Evolutionary conservation across 352 stramenopile genomes (phyloP).

Genomic region (Phytophthora pluvialis): DNA sequence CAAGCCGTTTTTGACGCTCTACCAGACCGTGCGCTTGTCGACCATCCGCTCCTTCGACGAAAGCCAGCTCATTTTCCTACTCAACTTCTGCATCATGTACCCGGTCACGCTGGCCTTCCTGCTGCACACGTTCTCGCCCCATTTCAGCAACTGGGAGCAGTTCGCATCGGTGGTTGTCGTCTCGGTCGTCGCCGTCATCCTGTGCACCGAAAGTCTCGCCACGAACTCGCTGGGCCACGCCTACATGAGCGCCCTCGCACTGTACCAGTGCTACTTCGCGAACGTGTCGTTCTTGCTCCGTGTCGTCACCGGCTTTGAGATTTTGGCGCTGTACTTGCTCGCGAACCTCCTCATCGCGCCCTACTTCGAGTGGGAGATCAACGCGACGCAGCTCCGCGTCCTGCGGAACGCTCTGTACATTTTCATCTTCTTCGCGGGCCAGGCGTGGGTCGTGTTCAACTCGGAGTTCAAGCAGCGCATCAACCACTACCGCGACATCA

Average conservation of each 20-base stretch:
- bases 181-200: conserved; percentile 59
- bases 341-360: conserved; percentile 68
- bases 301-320: conserved; percentile 58
- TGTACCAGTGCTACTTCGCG: conserved; percentile 88
- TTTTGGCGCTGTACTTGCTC: conserved; percentile 68
- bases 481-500: conserved; percentile 87
- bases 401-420: conserved; percentile 82
- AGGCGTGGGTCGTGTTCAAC: conserved; percentile 88
- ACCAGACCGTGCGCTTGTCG: conserved; percentile 60
- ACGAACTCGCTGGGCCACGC: conserved; percentile 76
- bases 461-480: conserved; percentile 90
- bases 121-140: conserved; percentile 73
- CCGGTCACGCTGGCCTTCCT: conserved; percentile 63
- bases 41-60: conserved; percentile 55
- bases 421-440: conserved; percentile 79
- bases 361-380: conserved; percentile 41
- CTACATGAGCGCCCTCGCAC: conserved; percentile 78
- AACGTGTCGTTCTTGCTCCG: conserved; percentile 82
- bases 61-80: conserved; percentile 71
- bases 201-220: conserved; percentile 70
- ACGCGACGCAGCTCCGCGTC: conserved; percentile 58
- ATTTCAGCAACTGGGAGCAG: conserved; percentile 71
- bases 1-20: conserved; percentile 83
- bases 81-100: conserved; percentile 86
- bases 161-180: conserved; percentile 56